phyloP scores from a whole-genome alignment of 1,284 basidiomycete genomes.

The Cutaneotrichosporon cavernicola region DNA sequence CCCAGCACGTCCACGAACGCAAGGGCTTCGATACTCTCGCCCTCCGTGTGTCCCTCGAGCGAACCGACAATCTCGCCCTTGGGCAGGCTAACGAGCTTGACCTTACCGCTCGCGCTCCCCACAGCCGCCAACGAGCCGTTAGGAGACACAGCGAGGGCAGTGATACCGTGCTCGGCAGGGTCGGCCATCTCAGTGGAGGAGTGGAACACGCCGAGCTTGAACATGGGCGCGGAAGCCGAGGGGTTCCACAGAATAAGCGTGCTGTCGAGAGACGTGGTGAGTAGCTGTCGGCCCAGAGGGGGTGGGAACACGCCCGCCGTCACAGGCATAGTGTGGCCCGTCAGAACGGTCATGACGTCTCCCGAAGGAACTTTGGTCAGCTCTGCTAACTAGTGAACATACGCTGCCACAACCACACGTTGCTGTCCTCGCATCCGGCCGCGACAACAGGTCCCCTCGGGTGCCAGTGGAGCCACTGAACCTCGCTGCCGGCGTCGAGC shows the following conservation, averaged over 20 bases:
- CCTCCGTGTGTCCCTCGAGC: conserved; percentile 80
- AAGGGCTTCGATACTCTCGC: conserved; percentile 86
- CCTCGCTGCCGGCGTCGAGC: conserved; percentile 90
- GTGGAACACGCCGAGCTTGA: conserved; percentile 56
- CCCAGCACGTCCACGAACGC: conserved; percentile 77
- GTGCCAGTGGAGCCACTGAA: conserved; percentile 95
- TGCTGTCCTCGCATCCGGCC: conserved; percentile 89
- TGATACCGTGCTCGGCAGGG: conserved; percentile 68
- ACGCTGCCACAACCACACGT: conserved; percentile 99
- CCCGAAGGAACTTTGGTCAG: conserved; percentile 75
- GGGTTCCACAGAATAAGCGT: conserved; percentile 91
- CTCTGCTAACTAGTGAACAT: conserved; percentile 19
- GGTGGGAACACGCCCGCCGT: conserved; percentile 83
- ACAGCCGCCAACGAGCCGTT: conserved; percentile 83
- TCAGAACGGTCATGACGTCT: conserved; percentile 91
- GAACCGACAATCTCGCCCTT: conserved; percentile 80
- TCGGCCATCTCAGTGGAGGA: conserved; percentile 61
- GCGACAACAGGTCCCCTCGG: conserved; percentile 86
- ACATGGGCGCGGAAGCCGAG: conserved; percentile 62
- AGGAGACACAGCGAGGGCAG: conserved; percentile 77
- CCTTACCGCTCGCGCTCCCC: conserved; percentile 76
- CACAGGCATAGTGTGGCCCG: conserved; percentile 80
- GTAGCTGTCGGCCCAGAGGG: conserved; percentile 69
- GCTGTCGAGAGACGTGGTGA: conserved; percentile 83
- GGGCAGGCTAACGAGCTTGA: conserved; percentile 79